phyloP scores from a whole-genome alignment of 1,139 yeast species.

The Wickerhamomyces sp. region DNA sequence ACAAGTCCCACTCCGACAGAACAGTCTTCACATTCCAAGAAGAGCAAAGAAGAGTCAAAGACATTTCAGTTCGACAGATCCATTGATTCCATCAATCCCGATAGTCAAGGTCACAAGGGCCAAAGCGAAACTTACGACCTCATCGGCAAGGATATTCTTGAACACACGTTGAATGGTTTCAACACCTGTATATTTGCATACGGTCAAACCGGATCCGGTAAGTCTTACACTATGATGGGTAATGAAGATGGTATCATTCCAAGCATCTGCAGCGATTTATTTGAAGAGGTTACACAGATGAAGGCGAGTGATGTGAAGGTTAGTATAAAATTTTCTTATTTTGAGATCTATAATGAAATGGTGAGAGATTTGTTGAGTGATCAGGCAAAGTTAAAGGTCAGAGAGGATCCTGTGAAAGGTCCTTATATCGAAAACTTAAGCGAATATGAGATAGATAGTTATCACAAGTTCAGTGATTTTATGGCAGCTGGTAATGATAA shows the following conservation, averaged over 20 bases:
- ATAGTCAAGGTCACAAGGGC: slow-evolving; percentile 34
- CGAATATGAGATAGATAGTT: slow-evolving; percentile 41
- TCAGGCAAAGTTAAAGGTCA: slow-evolving; percentile 39
- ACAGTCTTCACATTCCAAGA: slow-evolving; percentile 10
- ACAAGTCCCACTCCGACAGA: slow-evolving; percentile 9
- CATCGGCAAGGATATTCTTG: slow-evolving; percentile 54
- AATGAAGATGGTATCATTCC: slow-evolving; percentile 56
- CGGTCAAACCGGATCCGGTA: slow-evolving; percentile 77
- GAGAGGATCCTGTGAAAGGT: slow-evolving; percentile 58
- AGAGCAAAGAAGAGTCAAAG: slow-evolving; percentile 20
- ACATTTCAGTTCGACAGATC: slow-evolving; percentile 52
- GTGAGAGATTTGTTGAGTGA: slow-evolving; percentile 50
- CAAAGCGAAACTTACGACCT: slow-evolving; percentile 46
- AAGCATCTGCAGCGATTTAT: slow-evolving; percentile 48
- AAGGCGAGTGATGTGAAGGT: slow-evolving; percentile 38
- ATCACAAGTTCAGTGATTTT: slow-evolving; percentile 39
- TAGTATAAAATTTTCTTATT: slow-evolving; percentile 54
- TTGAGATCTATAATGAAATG: slow-evolving; percentile 71
- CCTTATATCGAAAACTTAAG: slow-evolving; percentile 65
- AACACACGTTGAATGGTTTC: slow-evolving; percentile 62
- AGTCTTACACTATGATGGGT: slow-evolving; percentile 75
- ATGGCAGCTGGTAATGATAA: slow-evolving; percentile 43
- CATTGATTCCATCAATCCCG: slow-evolving; percentile 48
- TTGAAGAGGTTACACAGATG: slow-evolving; percentile 38
- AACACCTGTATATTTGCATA: slow-evolving; percentile 74